Evolutionary conservation across 768 basidiomycete species (phyloP).

Genomic region (Tephrocybe sp.): DNA sequence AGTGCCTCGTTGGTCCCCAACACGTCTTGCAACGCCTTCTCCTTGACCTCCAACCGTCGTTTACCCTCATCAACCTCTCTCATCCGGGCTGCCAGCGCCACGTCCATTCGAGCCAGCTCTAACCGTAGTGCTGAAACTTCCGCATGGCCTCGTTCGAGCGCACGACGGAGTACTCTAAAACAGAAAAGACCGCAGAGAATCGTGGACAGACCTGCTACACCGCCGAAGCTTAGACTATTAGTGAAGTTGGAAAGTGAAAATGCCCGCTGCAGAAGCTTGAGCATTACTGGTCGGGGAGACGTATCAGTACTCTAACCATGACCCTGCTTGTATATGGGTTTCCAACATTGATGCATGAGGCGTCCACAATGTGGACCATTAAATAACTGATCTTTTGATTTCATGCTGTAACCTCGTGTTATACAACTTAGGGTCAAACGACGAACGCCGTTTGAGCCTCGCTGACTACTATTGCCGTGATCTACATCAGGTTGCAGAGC

Average conservation of each 20-base stretch:
- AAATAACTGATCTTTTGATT: conserved; percentile 17
- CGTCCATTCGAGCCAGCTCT: conserved; percentile 18
- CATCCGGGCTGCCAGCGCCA: conserved; percentile 14
- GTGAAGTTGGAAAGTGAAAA: conserved; percentile 16
- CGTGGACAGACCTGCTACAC: conserved; percentile 28
- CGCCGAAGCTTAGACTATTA: conserved; percentile 19
- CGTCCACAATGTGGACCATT: conserved; percentile 31
- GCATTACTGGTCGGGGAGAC: conserved; percentile 15
- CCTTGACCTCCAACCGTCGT: conserved; percentile 13
- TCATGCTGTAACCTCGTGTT: conserved; percentile 18
- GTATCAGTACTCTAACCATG: conserved; percentile 7
- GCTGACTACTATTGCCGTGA: no score
- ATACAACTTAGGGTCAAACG: no score
- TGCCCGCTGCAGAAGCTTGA: conserved; percentile 10
- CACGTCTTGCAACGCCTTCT: conserved; percentile 9
- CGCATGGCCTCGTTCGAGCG: background rate
- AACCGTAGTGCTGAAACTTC: conserved; percentile 17
- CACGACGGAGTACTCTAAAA: background rate
- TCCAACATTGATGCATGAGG: conserved; percentile 32
- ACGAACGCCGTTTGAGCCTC: no score
- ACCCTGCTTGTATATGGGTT: conserved; percentile 13
- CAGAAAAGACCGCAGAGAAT: conserved; percentile 24
- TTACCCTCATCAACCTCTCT: conserved; percentile 17
- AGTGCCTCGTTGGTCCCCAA: conserved; percentile 8
- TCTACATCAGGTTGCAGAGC: no score